Percentiles rank a stretch among this genome's conserved stretches.
Conservation (phyloP, 2,329 filamentous ascomycete species). For the Myriosclerotinia curreyana region DNA sequence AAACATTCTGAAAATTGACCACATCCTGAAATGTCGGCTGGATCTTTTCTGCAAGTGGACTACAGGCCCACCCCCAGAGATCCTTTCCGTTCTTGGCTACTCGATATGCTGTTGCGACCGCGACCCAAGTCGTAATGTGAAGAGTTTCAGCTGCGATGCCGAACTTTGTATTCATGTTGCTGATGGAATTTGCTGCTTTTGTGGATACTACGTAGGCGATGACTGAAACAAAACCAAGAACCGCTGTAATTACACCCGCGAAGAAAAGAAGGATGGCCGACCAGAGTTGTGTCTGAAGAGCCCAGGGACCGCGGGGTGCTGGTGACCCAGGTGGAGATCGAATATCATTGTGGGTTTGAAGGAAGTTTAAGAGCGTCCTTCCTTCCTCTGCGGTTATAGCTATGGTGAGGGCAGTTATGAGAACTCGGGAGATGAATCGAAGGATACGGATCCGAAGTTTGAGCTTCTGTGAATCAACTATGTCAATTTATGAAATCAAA, state of each 20-base stretch:
- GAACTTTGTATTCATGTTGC: conserved; percentile 21
- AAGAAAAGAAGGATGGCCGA: conserved; percentile 26
- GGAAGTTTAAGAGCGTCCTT: not conserved
- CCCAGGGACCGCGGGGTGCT: conserved; percentile 9
- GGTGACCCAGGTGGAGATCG: not conserved
- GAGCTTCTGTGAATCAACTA: not conserved
- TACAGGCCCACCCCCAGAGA: conserved; percentile 32
- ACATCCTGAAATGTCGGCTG: conserved; percentile 29
- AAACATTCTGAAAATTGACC: conserved; percentile 29
- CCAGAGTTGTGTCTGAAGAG: conserved; percentile 19
- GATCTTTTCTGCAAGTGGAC: conserved; percentile 25
- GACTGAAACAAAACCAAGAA: conserved; percentile 25
- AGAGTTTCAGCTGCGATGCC: conserved; percentile 22
- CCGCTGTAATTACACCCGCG: conserved; percentile 22
- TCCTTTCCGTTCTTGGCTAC: conserved; percentile 28
- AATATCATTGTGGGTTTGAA: conserved; percentile 7
- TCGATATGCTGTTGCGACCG: conserved; percentile 27
- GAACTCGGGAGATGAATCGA: conserved; percentile 2
- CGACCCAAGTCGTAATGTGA: conserved; percentile 27
- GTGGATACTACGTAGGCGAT: conserved; percentile 25
- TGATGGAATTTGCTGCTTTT: conserved; percentile 26
- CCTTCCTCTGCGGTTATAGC: conserved; percentile 8
- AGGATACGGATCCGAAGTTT: not conserved
- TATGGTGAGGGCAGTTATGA: conserved; percentile 1
- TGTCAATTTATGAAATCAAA: not conserved